Evolutionary conservation across 441 rosid species (phyloP).

Genomic region (Populus hybrid): DNA sequence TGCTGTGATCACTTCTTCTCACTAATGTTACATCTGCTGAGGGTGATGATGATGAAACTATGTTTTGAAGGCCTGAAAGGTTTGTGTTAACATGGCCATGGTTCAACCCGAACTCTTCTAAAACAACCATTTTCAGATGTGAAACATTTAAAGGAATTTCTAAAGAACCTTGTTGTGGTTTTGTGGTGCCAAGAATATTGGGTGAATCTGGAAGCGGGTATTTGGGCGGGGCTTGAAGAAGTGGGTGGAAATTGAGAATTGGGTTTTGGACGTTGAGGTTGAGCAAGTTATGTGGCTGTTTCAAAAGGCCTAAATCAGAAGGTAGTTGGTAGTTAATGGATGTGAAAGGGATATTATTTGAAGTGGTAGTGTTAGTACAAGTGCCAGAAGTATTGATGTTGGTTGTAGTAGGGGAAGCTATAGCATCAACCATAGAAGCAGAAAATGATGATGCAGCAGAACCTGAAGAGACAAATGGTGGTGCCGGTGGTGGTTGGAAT

Average conservation of each 20-base stretch:
- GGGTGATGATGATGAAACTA: constrained; percentile 22
- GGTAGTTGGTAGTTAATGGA: constrained; percentile 33
- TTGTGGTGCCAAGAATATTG: constrained; percentile 24
- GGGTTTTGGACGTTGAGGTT: constrained; percentile 48
- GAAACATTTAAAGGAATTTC: constrained; percentile 19
- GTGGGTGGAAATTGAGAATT: constrained; percentile 55
- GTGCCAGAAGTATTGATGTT: constrained; percentile 15
- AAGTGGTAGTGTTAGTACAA: constrained; percentile 1
- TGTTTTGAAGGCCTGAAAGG: constrained; percentile 26
- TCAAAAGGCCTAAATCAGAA: constrained; percentile 32
- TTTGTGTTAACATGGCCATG: constrained; percentile 27
- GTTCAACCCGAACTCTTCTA: constrained; percentile 45
- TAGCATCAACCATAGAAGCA: constrained; percentile 30
- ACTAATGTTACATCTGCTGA: constrained; percentile 21
- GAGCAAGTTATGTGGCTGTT: constrained; percentile 38
- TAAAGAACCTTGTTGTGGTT: constrained; percentile 15
- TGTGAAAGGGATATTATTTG: constrained; percentile 17
- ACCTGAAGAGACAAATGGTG: constrained; percentile 18
- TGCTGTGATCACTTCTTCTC: constrained; percentile 19
- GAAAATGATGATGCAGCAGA: constrained; percentile 26
- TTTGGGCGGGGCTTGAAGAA: constrained; percentile 49
- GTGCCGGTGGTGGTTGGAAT: constrained; percentile 28
- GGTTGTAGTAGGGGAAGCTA: constrained; percentile 25
- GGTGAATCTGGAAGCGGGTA: constrained; percentile 36
- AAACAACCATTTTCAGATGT: constrained; percentile 35